Base-by-base conservation (phyloP, 345 rosid genomes). In the Aegle marmelos region DNA sequence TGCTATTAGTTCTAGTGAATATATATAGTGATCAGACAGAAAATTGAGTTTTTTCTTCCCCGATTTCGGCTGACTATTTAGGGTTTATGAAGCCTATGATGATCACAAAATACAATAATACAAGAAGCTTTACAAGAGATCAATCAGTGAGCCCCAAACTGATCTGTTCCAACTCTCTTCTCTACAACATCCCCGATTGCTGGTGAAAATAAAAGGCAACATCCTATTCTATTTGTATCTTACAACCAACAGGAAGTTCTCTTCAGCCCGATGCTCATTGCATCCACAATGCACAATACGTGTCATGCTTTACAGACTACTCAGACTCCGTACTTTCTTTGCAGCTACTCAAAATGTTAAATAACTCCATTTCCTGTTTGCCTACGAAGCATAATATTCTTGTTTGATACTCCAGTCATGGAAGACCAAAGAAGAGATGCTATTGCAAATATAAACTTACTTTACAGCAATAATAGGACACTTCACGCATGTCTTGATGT, bases 401-500 rank as follows among this genome's bases (percentile, higher is more conserved):
- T 4, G 28, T 62, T 72, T 16, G 36, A 33, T 56, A 14, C 37
- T 8, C 33, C 31, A 27, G 33, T 41, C 71, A 16, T 37, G 33
- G 70, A 11, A 31, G 17, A 54, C n/a, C n/a, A 37, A 54, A 22
- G 41, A 50, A 17, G 25, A 31, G n/a, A 60, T 57, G 2, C 17
- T 1, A 34, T 25, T 28, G 30, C 6, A 69, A 28, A 45, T 45
- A 54, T n/a, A n/a, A 70, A 69, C 68, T 73, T 28, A 77, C 82
- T 76, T 81, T 6, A 56, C 58, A 22, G 50, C 59, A 62, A 25
- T n/a, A 31, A 25, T 24, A 24, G 7, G 45, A 33, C 53, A 74
- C 48, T 60, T 86, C 75, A 89, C 2, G 79, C 82, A 61, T 89
- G 90, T 80, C 92, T 89, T 33, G 89, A 82, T n/a, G 88, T 82